Conservation (phyloP, 768 basidiomycete species). For the Lepiota venenata region DNA sequence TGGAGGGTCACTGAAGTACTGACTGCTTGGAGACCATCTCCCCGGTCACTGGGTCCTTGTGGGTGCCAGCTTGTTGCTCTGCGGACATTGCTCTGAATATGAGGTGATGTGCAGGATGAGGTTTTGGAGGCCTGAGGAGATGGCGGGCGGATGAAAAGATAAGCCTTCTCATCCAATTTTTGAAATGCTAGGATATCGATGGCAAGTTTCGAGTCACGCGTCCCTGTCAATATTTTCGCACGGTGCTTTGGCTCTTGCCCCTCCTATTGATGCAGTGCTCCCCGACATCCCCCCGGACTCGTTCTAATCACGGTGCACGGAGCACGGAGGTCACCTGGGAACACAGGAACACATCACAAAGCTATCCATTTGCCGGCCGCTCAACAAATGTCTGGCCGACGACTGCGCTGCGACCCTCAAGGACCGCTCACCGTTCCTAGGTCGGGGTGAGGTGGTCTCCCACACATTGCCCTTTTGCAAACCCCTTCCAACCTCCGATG, state of each 20-base stretch:
- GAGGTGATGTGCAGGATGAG: slow-evolving; percentile 7
- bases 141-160: slow-evolving; percentile 24
- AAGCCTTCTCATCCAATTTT: slow-evolving; percentile 31
- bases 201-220: slow-evolving; percentile 1
- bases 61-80: slow-evolving; percentile 40
- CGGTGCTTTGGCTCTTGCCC: too few species aligned
- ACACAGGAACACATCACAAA: background rate
- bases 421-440: too few species aligned
- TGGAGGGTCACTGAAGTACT: slow-evolving; percentile 26
- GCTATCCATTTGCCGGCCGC: background rate
- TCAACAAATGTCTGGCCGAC: background rate
- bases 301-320: background rate
- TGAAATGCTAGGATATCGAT: slow-evolving; percentile 11
- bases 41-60: slow-evolving; percentile 86
- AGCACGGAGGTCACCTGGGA: background rate
- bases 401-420: background rate
- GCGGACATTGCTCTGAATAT: slow-evolving; percentile 36
- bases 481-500: too few species aligned
- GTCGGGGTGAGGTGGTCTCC: too few species aligned
- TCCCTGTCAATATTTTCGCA: too few species aligned
- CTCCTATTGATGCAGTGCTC: background rate
- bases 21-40: slow-evolving; percentile 98
- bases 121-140: slow-evolving; percentile 10
- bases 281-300: too few species aligned
- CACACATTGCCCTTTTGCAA: too few species aligned